phyloP scores from a whole-genome alignment of 2,329 filamentous ascomycete genomes.

The Parastagonospora nodorum region DNA sequence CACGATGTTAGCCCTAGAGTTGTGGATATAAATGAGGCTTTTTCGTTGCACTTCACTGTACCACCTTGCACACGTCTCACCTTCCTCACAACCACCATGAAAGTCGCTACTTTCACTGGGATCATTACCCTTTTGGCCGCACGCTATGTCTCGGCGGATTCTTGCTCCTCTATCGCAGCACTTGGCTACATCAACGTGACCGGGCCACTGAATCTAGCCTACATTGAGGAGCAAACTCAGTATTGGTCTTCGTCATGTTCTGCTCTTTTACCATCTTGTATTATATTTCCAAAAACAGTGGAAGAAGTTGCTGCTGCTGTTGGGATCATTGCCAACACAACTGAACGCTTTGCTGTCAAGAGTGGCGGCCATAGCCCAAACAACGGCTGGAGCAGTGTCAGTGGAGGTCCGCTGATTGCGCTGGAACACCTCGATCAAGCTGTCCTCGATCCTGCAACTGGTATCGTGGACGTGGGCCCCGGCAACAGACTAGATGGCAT shows the following conservation, averaged over 20 bases:
- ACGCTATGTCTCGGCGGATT: conserved; percentile 13
- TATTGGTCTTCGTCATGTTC: conserved; percentile 41
- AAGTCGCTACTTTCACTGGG: neutral
- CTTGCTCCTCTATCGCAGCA: conserved; percentile 25
- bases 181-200: conserved; percentile 31
- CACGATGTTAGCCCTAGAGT: no score
- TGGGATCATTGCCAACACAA: conserved; percentile 49
- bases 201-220: conserved; percentile 21
- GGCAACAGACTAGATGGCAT: conserved; percentile 42
- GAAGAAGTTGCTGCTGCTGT: conserved; percentile 61
- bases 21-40: no score
- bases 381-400: conserved; percentile 53
- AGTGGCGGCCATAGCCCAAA: conserved; percentile 57
- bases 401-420: conserved; percentile 50
- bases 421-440: conserved; percentile 49
- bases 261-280: conserved; percentile 37
- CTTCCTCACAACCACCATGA: no score
- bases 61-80: no score
- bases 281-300: conserved; percentile 46
- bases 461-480: conserved; percentile 37
- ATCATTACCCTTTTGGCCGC: neutral
- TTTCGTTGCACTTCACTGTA: no score
- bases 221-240: conserved; percentile 35
- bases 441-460: conserved; percentile 25
- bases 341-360: conserved; percentile 60